These are phyloP conservation scores for Xylariaceae sp. DNA, from an alignment of 2,329 filamentous ascomycete genomes.

Conservation along the genomic window DNA sequence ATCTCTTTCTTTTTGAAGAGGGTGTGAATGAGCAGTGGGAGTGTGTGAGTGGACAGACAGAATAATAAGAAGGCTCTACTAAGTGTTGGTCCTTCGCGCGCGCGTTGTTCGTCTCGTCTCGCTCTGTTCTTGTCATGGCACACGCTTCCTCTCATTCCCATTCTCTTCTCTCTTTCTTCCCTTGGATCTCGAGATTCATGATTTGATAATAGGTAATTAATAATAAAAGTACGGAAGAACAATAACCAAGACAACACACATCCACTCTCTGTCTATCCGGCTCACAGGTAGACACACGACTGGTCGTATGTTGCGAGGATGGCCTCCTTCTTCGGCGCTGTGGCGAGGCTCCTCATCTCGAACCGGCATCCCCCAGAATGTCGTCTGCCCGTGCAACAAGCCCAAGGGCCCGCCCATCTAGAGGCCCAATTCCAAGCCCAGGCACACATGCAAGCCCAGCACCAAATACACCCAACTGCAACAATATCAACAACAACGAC, in stretches of 20 bases:
- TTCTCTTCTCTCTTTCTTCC: background rate
- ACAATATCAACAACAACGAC: too few species aligned
- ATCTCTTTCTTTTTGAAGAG: too few species aligned
- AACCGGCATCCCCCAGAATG: slow-evolving; percentile 17
- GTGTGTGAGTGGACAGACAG: background rate
- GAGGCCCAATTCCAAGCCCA: too few species aligned
- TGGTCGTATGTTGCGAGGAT: slow-evolving; percentile 10
- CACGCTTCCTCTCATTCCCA: background rate
- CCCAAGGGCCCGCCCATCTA: slow-evolving; percentile 2
- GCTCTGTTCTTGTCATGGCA: background rate
- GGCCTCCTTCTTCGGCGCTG: slow-evolving; percentile 23
- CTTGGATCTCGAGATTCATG: background rate
- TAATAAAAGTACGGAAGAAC: too few species aligned
- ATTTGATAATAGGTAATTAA: background rate
- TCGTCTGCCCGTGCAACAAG: slow-evolving; percentile 17
- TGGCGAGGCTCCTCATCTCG: slow-evolving; percentile 13
- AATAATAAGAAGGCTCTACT: background rate
- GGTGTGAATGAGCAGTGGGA: too few species aligned
- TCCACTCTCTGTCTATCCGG: background rate
- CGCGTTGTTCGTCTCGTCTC: background rate
- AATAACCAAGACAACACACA: background rate
- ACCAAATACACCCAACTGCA: too few species aligned
- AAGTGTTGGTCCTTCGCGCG: background rate
- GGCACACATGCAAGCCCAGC: too few species aligned
- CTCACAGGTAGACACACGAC: background rate